Evolutionary conservation across 768 basidiomycete species (phyloP).

Genomic region (Kwoniella newhampshirensis): DNA sequence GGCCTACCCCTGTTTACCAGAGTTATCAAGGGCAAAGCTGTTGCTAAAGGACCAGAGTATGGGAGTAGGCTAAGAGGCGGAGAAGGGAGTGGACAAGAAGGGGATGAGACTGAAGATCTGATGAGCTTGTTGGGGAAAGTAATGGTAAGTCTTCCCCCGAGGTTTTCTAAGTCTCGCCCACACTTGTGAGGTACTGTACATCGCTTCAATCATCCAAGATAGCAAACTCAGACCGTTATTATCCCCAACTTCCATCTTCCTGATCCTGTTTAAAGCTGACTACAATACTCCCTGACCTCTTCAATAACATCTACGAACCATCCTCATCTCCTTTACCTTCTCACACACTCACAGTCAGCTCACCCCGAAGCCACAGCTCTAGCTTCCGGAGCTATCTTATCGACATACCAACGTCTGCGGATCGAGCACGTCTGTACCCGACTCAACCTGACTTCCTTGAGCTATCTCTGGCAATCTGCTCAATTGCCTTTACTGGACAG

Average conservation of each 20-base stretch:
- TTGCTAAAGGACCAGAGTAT: constrained; percentile 82
- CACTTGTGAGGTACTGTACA: not conserved
- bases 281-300: not conserved
- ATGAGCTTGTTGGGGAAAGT: constrained; percentile 69
- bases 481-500: constrained; percentile 80
- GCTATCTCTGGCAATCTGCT: constrained; percentile 91
- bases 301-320: not conserved
- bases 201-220: too few relatives aligned
- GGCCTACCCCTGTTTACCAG: constrained; percentile 80
- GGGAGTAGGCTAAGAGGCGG: constrained; percentile 63
- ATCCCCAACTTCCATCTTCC: too few relatives aligned
- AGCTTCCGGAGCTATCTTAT: constrained; percentile 93
- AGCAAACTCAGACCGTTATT: too few relatives aligned
- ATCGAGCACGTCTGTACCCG: constrained; percentile 95
- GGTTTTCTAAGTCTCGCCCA: not conserved
- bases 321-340: too few relatives aligned
- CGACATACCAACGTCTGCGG: constrained; percentile 92
- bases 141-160: constrained; percentile 60
- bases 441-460: constrained; percentile 72
- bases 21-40: constrained; percentile 74
- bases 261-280: too few relatives aligned
- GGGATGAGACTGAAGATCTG: constrained; percentile 97
- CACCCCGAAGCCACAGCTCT: constrained; percentile 84
- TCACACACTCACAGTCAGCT: constrained; percentile 57
- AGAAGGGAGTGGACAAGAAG: constrained; percentile 58